Base-by-base conservation (phyloP, 2,329 filamentous ascomycete genomes). In the Aspergillus sp. region DNA sequence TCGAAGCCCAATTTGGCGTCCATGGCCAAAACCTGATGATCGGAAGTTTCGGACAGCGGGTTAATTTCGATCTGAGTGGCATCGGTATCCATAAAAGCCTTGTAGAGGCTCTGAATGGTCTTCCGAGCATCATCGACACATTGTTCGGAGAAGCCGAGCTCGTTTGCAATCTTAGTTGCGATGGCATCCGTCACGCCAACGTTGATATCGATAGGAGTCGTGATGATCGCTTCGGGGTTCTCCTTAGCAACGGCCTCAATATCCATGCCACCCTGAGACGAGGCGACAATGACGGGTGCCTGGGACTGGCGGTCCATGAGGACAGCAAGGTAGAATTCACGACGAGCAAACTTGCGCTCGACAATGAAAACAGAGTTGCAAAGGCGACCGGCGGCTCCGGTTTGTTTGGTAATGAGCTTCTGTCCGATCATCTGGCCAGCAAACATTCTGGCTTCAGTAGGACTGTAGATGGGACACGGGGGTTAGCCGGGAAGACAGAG, bases 1-100 rank as follows among this genome's bases (percentile, higher is more conserved):
- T 99, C 95, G 76, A 99, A 99, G 73, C 88, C 89, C 71, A 99
- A 91, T 84, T 99, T 99, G 79, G 95, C 95, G 77, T 99, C 95
- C 95, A 99, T 99, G 81, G 92, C 96, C 73, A 99, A 86, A 56
- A 99, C 95, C 82, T 96, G 86, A 85, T 98, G 93, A 80, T 99
- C 95, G 54, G 90, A 96, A 62, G 95, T 99, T 85, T 99, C 95
- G 54, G 92, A 96, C 49, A 99, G 87, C 62, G 95, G 95, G 86
- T 99, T 99, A 83, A 99, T 99, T 83, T 99, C 95, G 73, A 99
- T 98, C 83, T 99, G 95, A 61, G 95, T 99, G 58, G 93, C 91
- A 79, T 99, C 95, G 82, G 91, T 96, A 83, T 99, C 95, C 82
- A 89, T 87, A 85, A 99, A 99, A 80, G 98, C 90, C 83, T 91